Percentiles rank a stretch among this genome's conserved stretches.
These are phyloP conservation scores for Cercospora zeina DNA, from an alignment of 2,329 filamentous ascomycete species.

Conservation along the genomic window DNA sequence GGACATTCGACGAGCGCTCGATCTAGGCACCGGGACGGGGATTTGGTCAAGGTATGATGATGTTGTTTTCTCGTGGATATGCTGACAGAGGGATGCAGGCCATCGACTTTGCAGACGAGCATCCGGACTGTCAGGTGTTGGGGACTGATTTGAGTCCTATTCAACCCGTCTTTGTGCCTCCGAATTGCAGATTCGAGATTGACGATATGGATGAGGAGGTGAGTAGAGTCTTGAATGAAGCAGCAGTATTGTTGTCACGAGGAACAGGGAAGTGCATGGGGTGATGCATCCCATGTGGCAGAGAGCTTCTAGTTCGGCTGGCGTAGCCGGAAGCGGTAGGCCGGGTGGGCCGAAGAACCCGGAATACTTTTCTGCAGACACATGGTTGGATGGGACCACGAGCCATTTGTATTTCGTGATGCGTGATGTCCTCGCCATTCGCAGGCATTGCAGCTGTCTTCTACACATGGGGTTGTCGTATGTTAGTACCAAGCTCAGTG, in stretches of 20 bases:
- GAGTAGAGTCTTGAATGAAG: background rate
- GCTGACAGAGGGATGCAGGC: conserved; percentile 40
- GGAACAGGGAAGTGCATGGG: conserved; percentile 10
- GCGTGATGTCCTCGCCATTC: background rate
- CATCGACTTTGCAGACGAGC: conserved; percentile 28
- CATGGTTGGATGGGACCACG: conserved; percentile 4
- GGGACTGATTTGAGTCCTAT: conserved; percentile 15
- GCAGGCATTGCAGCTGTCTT: background rate
- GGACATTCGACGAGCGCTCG: conserved; percentile 47
- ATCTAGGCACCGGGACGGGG: conserved; percentile 52
- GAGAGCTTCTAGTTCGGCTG: conserved; percentile 8
- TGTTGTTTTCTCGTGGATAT: background rate
- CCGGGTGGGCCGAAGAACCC: conserved; percentile 6
- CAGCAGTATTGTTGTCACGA: background rate
- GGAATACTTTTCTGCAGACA: background rate
- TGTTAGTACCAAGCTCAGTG: conserved; percentile 16
- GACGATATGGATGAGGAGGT: conserved; percentile 36
- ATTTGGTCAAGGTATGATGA: conserved; percentile 45
- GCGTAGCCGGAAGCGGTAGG: conserved; percentile 4
- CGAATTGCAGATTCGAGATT: conserved; percentile 36
- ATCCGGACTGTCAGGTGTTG: conserved; percentile 1
- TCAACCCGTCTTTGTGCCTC: conserved; percentile 27
- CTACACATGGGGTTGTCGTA: no score
- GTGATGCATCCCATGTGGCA: background rate
- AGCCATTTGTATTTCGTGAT: background rate